Percentiles rank a stretch among this genome's conserved stretches.
Evolutionary conservation across 2,329 filamentous ascomycete genomes (phyloP).

Genomic region (Ascochyta pisi): DNA sequence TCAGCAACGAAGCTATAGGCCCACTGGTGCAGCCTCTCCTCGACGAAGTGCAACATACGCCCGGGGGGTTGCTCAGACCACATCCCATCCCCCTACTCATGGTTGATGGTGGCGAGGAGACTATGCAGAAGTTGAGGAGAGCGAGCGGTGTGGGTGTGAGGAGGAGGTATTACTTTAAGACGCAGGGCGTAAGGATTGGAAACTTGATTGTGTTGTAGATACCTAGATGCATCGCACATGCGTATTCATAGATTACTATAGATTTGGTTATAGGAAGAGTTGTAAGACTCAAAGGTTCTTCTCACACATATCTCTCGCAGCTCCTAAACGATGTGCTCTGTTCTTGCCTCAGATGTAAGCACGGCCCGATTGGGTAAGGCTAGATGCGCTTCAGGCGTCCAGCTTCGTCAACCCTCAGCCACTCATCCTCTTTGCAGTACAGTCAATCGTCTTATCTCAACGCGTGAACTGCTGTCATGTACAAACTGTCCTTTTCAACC

Average conservation of each 20-base stretch:
- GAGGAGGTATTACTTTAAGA: constrained; percentile 79
- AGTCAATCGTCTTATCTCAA: not conserved
- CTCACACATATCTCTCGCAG: too few species aligned
- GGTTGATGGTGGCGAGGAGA: constrained; percentile 71
- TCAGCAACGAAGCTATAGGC: not conserved
- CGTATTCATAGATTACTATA: not conserved
- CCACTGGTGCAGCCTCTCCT: constrained; percentile 71
- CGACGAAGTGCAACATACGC: constrained; percentile 75
- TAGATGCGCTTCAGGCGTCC: constrained; percentile 1
- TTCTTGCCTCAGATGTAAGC: not conserved
- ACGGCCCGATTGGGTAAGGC: not conserved
- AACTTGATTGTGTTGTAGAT: constrained; percentile 74
- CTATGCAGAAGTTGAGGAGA: constrained; percentile 67
- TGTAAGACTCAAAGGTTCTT: too few species aligned
- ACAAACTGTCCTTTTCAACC: not conserved
- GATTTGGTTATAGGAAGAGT: not conserved
- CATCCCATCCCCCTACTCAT: constrained; percentile 84
- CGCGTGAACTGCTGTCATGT: not conserved
- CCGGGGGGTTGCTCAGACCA: constrained; percentile 70
- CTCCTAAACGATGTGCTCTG: too few species aligned
- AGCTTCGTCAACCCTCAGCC: constrained; percentile 5
- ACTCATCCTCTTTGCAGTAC: not conserved
- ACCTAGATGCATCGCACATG: too few species aligned
- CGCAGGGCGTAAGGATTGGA: constrained; percentile 77
- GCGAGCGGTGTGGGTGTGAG: constrained; percentile 76